phyloP scores from a whole-genome alignment of 2,329 filamentous ascomycete species.

The Chaetothyriales sp. region DNA sequence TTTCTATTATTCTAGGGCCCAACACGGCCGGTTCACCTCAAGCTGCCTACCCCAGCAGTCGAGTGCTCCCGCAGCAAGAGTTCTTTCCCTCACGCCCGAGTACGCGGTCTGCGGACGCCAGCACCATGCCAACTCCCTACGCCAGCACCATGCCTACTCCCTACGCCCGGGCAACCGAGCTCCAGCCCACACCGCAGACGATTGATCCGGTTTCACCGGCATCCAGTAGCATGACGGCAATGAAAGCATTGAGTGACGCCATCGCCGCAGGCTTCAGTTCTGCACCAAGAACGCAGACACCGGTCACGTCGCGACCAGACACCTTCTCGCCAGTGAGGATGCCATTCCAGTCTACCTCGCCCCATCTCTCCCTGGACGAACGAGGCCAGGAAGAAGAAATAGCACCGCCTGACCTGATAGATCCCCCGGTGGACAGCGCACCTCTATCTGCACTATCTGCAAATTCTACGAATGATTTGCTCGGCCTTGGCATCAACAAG shows the following conservation, averaged over 20 bases:
- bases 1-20: not conserved
- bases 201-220: not conserved
- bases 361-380: not conserved
- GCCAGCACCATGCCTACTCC: not conserved
- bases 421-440: not conserved
- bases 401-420: not conserved
- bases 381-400: not conserved
- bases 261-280: slow-evolving; percentile 10
- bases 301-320: not conserved
- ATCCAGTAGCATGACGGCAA: slow-evolving; percentile 9
- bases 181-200: not conserved
- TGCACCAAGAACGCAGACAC: not conserved
- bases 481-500: slow-evolving; percentile 12
- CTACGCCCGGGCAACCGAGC: not conserved
- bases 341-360: slow-evolving; percentile 3
- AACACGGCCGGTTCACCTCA: not conserved
- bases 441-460: slow-evolving; percentile 7
- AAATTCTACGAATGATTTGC: slow-evolving; percentile 11
- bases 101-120: not conserved
- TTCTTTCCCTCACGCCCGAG: not conserved
- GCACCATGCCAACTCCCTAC: not conserved
- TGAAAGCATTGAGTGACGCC: slow-evolving; percentile 14
- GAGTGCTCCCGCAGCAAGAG: not conserved
- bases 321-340: slow-evolving; percentile 1
- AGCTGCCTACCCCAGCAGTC: not conserved